Percentiles rank a stretch among this genome's conserved stretches.
phyloP scores from a whole-genome alignment of 2,329 filamentous ascomycete genomes.

The Didymella keratinophila region DNA sequence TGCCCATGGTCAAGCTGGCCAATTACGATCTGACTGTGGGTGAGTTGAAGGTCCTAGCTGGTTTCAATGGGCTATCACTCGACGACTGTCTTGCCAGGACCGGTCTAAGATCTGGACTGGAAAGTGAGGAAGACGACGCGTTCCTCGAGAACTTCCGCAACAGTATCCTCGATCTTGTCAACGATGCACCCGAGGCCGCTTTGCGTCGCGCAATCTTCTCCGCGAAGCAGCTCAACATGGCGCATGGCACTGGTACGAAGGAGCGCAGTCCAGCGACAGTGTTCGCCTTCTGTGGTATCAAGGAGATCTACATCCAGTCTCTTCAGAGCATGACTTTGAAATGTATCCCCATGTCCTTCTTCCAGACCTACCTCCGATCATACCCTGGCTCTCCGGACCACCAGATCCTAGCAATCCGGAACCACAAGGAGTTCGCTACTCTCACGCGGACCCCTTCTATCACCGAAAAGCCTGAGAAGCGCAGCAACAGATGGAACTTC shows the following conservation, averaged over 20 bases:
- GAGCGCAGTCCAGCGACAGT: constrained; percentile 47
- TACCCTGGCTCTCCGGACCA: constrained; percentile 57
- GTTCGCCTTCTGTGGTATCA: constrained; percentile 56
- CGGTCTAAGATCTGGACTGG: constrained; percentile 32
- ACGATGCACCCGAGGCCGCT: constrained; percentile 51
- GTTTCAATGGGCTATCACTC: constrained; percentile 38
- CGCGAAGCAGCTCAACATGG: constrained; percentile 49
- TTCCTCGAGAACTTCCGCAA: constrained; percentile 43
- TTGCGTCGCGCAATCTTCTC: constrained; percentile 55
- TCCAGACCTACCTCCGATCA: constrained; percentile 54
- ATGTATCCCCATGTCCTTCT: constrained; percentile 56
- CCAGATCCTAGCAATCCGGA: constrained; percentile 53
- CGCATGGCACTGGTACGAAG: constrained; percentile 37
- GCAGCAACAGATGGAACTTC: constrained; percentile 27
- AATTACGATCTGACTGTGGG: constrained; percentile 36
- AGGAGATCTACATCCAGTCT: constrained; percentile 51
- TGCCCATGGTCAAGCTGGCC: constrained; percentile 56
- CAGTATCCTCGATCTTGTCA: constrained; percentile 48
- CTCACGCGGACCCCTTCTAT: constrained; percentile 32
- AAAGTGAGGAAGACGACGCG: constrained; percentile 28
- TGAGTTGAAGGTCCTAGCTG: constrained; percentile 33
- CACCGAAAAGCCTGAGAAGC: constrained; percentile 15
- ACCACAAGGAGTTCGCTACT: constrained; percentile 57
- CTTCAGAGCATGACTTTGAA: constrained; percentile 37
- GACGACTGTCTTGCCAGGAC: constrained; percentile 45